These are phyloP conservation scores for Amaranthus palmeri DNA, from an alignment of 148 eudicot species.

Conservation along the genomic window DNA sequence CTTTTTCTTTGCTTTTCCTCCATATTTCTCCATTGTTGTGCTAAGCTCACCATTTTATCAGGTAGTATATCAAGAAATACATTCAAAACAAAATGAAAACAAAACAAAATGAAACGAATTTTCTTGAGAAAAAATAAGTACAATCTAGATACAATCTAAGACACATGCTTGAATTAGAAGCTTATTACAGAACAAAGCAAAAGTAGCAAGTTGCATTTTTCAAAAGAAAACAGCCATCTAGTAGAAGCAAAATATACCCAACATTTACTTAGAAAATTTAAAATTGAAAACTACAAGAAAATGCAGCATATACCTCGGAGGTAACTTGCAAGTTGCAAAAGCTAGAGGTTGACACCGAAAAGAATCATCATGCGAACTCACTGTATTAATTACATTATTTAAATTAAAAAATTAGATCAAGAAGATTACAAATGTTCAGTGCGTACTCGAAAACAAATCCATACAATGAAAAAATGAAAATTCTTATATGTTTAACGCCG, in stretches of 20 bases:
- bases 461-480: not conserved
- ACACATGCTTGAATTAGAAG: not conserved
- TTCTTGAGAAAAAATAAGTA: not conserved
- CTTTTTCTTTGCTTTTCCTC: no score
- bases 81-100: not conserved
- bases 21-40: no score
- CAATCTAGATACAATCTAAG: not conserved
- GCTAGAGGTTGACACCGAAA: not conserved
- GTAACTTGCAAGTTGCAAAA: conserved; percentile 1
- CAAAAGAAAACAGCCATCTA: not conserved
- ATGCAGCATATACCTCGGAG: conserved; percentile 3
- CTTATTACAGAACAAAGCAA: not conserved
- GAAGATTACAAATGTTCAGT: not conserved
- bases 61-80: not conserved
- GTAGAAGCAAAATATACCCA: not conserved
- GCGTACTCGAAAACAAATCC: not conserved
- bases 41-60: no score
- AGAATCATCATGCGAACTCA: not conserved
- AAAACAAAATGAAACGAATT: not conserved
- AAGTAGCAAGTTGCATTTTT: conserved; percentile 10
- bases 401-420: not conserved
- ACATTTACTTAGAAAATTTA: not conserved
- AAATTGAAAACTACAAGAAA: not conserved
- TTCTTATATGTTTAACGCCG: not conserved
- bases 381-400: not conserved